phyloP scores from a whole-genome alignment of 2,329 filamentous ascomycete species.

The Teratosphaeria epicoccoides region DNA sequence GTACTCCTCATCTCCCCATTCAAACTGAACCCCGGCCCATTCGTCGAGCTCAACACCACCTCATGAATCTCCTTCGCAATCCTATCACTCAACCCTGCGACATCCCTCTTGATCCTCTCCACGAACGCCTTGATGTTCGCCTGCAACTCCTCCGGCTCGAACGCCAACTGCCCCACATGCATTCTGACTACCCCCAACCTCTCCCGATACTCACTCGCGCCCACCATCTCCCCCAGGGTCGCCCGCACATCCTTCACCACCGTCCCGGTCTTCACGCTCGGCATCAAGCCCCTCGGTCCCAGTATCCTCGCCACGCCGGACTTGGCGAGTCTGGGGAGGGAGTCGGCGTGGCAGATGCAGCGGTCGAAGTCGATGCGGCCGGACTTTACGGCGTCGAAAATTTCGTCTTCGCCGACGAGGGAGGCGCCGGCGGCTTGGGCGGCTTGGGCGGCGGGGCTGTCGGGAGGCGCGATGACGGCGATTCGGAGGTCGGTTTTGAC shows the following conservation, averaged over 20 bases:
- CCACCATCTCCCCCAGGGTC: slow-evolving; percentile 72
- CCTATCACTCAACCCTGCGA: slow-evolving; percentile 51
- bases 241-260: slow-evolving; percentile 69
- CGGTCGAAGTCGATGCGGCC: slow-evolving; percentile 80
- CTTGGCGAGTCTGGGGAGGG: slow-evolving; percentile 68
- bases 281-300: slow-evolving; percentile 88
- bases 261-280: slow-evolving; percentile 75
- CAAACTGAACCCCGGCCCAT: slow-evolving; percentile 76
- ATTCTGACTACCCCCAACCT: slow-evolving; percentile 72
- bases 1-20: slow-evolving; percentile 64
- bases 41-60: slow-evolving; percentile 73
- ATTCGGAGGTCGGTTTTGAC: slow-evolving; percentile 82
- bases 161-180: slow-evolving; percentile 82
- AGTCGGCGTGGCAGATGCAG: slow-evolving; percentile 74
- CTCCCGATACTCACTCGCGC: slow-evolving; percentile 80
- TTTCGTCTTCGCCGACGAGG: slow-evolving; percentile 71
- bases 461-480: slow-evolving; percentile 81
- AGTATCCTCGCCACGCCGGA: slow-evolving; percentile 69
- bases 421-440: slow-evolving; percentile 70
- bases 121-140: slow-evolving; percentile 74
- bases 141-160: slow-evolving; percentile 76
- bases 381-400: slow-evolving; percentile 65
- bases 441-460: slow-evolving; percentile 60
- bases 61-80: slow-evolving; percentile 64
- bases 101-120: slow-evolving; percentile 66